A percentile compares a stretch with the other conserved stretches of the same genome.
Evolutionary conservation across 2,329 filamentous ascomycete species (phyloP).

Genomic region (Cladophialophora bantiana): DNA sequence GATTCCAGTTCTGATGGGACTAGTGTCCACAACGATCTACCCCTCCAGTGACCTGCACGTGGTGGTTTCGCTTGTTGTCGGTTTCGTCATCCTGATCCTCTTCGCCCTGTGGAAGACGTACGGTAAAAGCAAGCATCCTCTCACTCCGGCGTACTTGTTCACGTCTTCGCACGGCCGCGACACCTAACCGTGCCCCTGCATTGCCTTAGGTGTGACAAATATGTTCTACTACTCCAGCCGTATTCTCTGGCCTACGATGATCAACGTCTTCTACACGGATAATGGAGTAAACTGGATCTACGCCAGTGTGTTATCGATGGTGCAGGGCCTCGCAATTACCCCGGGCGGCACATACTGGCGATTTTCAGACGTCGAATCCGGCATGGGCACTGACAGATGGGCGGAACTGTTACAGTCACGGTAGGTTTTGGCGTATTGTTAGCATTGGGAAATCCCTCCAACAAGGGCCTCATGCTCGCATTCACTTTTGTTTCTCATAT

Average conservation of each 20-base stretch:
- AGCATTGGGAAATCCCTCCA: slow-evolving; percentile 52
- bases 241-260: slow-evolving; percentile 58
- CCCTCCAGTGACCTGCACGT: slow-evolving; percentile 49
- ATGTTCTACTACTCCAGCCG: slow-evolving; percentile 62
- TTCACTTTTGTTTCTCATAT: slow-evolving; percentile 56
- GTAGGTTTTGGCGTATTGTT: slow-evolving; percentile 57
- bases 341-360: slow-evolving; percentile 53
- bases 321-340: slow-evolving; percentile 55
- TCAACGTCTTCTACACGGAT: slow-evolving; percentile 53
- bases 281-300: slow-evolving; percentile 47
- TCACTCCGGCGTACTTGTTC: slow-evolving; percentile 57
- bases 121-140: slow-evolving; percentile 47
- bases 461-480: slow-evolving; percentile 56
- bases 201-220: slow-evolving; percentile 56
- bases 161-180: slow-evolving; percentile 54
- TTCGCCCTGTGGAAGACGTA: slow-evolving; percentile 53
- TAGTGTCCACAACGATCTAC: slow-evolving; percentile 50
- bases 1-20: slow-evolving; percentile 50
- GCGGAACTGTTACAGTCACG: slow-evolving; percentile 53
- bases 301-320: slow-evolving; percentile 50
- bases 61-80: slow-evolving; percentile 48
- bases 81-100: slow-evolving; percentile 46
- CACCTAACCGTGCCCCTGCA: slow-evolving; percentile 57
- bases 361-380: slow-evolving; percentile 53
- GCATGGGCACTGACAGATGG: slow-evolving; percentile 58